Evolutionary conservation across 2,329 filamentous ascomycete genomes (phyloP).

Genomic region (Diaporthe aspalathi): DNA sequence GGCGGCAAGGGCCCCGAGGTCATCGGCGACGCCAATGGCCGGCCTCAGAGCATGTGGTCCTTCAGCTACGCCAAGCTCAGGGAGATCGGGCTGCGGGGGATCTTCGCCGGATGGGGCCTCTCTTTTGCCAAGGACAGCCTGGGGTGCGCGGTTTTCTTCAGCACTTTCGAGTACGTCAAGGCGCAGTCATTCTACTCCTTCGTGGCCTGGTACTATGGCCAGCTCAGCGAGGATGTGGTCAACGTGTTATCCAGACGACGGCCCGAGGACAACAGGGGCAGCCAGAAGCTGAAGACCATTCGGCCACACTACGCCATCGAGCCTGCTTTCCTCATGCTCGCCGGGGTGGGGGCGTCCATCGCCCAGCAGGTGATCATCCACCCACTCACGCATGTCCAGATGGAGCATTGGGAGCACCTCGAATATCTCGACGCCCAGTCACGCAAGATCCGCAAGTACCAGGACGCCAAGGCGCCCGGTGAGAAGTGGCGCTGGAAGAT

Average conservation of each 20-base stretch:
- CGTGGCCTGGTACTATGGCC: conserved; percentile 76
- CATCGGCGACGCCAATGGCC: conserved; percentile 50
- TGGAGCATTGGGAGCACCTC: conserved; percentile 78
- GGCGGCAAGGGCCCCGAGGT: conserved; percentile 47
- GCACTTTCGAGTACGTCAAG: conserved; percentile 80
- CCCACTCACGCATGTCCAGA: conserved; percentile 76
- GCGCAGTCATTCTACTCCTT: conserved; percentile 79
- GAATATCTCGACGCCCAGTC: conserved; percentile 76
- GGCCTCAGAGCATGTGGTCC: conserved; percentile 75
- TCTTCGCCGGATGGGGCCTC: conserved; percentile 79
- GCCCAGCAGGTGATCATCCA: conserved; percentile 77
- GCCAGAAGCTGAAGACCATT: conserved; percentile 62
- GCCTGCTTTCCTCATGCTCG: conserved; percentile 76
- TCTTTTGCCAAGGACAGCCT: conserved; percentile 77
- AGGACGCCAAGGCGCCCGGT: conserved; percentile 47
- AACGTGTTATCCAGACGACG: conserved; percentile 61
- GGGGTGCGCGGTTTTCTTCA: conserved; percentile 79
- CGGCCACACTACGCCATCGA: conserved; percentile 81
- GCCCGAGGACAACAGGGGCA: conserved; percentile 45
- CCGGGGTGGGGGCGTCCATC: conserved; percentile 76
- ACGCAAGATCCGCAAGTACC: conserved; percentile 54
- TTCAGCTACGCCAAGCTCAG: conserved; percentile 75
- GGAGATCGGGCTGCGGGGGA: conserved; percentile 78
- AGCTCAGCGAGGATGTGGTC: conserved; percentile 63
- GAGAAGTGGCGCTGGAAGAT: conserved; percentile 60